Percentiles rank a stretch among this genome's conserved stretches.
These are phyloP conservation scores for Wallacemonas sp. DNA, from an alignment of 208 protist species.

Conservation along the genomic window DNA sequence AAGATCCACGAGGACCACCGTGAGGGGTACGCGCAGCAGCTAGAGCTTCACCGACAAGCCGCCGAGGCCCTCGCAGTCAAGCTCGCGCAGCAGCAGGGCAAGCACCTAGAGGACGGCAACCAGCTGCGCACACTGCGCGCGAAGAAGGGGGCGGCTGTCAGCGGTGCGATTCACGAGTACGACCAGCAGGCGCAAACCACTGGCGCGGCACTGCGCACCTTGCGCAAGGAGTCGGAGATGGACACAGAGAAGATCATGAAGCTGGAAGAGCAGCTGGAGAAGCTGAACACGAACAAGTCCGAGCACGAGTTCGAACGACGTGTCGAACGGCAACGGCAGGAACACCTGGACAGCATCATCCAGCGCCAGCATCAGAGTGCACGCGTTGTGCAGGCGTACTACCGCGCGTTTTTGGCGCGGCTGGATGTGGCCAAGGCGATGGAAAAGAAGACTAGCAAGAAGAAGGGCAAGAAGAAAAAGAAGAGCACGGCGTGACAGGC, in stretches of 20 bases:
- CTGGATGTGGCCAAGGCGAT: constrained; percentile 26
- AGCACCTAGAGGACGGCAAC: constrained; percentile 56
- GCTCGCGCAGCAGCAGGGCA: constrained; percentile 29
- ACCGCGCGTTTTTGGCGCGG: constrained; percentile 58
- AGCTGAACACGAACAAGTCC: constrained; percentile 44
- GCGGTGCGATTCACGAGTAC: constrained; percentile 81
- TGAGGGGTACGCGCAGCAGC: constrained; percentile 38
- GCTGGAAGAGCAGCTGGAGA: constrained; percentile 60
- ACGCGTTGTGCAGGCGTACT: constrained; percentile 85
- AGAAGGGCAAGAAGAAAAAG: constrained; percentile 46
- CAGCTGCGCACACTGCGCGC: constrained; percentile 61
- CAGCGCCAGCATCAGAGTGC: constrained; percentile 40
- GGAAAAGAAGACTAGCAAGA: constrained; percentile 35
- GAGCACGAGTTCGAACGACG: constrained; percentile 74
- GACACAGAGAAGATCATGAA: constrained; percentile 68
- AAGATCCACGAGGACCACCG: constrained; percentile 49
- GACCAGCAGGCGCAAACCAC: constrained; percentile 63
- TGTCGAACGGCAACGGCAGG: constrained; percentile 64
- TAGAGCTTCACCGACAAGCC: constrained; percentile 44
- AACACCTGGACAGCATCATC: constrained; percentile 53
- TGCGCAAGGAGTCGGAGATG: constrained; percentile 75
- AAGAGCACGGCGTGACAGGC: constrained; percentile 22
- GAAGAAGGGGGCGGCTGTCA: constrained; percentile 83
- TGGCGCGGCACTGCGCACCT: constrained; percentile 28
- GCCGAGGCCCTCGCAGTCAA: constrained; percentile 35